Percentiles rank a stretch among this genome's conserved stretches.
Evolutionary conservation across 2,329 filamentous ascomycete genomes (phyloP).

Genomic region (Trichoderma polysporum): DNA sequence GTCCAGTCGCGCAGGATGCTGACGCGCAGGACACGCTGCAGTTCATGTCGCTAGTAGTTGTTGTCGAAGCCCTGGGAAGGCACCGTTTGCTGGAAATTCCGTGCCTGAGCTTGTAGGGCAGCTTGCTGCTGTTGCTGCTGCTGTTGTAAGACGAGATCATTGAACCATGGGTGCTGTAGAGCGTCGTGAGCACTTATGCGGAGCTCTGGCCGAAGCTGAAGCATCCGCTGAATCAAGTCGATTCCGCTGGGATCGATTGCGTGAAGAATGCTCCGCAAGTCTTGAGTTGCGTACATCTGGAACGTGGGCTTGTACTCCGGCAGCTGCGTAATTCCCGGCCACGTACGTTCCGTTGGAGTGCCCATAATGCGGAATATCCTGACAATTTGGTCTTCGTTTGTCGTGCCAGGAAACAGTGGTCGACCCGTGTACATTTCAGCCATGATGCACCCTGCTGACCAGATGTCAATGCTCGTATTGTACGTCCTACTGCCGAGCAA

Average conservation of each 20-base stretch:
- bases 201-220: slow-evolving; percentile 89
- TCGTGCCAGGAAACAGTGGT: slow-evolving; percentile 93
- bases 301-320: slow-evolving; percentile 98
- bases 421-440: slow-evolving; percentile 98
- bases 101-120: slow-evolving; percentile 44
- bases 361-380: slow-evolving; percentile 99
- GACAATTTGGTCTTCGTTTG: slow-evolving; percentile 95
- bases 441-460: slow-evolving; percentile 99
- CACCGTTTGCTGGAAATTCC: slow-evolving; percentile 41
- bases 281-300: slow-evolving; percentile 91
- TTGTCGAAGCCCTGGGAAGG: slow-evolving; percentile 41
- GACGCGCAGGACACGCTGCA: neutral
- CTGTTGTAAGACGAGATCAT: slow-evolving; percentile 63
- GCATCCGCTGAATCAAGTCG: slow-evolving; percentile 84
- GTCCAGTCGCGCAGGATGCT: neutral
- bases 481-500: slow-evolving; percentile 92
- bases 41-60: slow-evolving; percentile 31
- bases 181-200: slow-evolving; percentile 86
- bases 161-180: slow-evolving; percentile 90
- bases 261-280: slow-evolving; percentile 80
- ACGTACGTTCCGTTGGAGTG: slow-evolving; percentile 90
- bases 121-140: slow-evolving; percentile 41
- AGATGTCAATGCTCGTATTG: slow-evolving; percentile 99
- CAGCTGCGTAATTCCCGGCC: slow-evolving; percentile 92
- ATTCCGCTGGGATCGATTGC: slow-evolving; percentile 87